These are phyloP conservation scores for Beauveria bassiana DNA, from an alignment of 2,329 filamentous ascomycete species.

Conservation along the genomic window DNA sequence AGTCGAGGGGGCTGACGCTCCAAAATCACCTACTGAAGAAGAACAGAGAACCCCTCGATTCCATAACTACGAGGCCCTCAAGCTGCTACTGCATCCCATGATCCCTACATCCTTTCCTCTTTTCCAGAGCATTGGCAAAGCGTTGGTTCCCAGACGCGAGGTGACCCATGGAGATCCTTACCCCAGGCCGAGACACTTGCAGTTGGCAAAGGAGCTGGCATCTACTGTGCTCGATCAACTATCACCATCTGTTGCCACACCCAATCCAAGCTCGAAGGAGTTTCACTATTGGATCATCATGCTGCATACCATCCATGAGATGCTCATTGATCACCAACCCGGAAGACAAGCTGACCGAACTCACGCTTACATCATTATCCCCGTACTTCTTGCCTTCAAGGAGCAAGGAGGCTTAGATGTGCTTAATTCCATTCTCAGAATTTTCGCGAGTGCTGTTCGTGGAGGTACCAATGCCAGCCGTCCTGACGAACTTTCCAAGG, in stretches of 20 bases:
- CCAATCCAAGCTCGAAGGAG: constrained; percentile 49
- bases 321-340: constrained; percentile 62
- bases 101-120: constrained; percentile 76
- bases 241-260: constrained; percentile 34
- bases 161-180: constrained; percentile 49
- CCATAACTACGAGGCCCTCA: constrained; percentile 70
- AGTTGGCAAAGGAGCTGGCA: constrained; percentile 59
- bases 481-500: constrained; percentile 35
- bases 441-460: constrained; percentile 42
- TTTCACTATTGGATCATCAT: constrained; percentile 79
- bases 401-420: constrained; percentile 67
- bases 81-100: constrained; percentile 69
- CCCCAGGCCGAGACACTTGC: constrained; percentile 44
- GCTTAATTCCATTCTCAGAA: constrained; percentile 63
- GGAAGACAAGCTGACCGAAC: constrained; percentile 40
- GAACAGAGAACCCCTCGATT: constrained; percentile 39
- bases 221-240: constrained; percentile 63
- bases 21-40: constrained; percentile 34
- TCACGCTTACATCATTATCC: constrained; percentile 53
- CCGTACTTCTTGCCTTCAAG: constrained; percentile 82
- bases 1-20: constrained; percentile 17
- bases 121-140: constrained; percentile 77
- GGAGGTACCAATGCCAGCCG: constrained; percentile 30
- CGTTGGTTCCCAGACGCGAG: constrained; percentile 66
- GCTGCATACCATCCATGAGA: constrained; percentile 67